Evolutionary conservation across 352 stramenopile genomes (phyloP).

Genomic region (Phytopythium cucurbitacearum): DNA sequence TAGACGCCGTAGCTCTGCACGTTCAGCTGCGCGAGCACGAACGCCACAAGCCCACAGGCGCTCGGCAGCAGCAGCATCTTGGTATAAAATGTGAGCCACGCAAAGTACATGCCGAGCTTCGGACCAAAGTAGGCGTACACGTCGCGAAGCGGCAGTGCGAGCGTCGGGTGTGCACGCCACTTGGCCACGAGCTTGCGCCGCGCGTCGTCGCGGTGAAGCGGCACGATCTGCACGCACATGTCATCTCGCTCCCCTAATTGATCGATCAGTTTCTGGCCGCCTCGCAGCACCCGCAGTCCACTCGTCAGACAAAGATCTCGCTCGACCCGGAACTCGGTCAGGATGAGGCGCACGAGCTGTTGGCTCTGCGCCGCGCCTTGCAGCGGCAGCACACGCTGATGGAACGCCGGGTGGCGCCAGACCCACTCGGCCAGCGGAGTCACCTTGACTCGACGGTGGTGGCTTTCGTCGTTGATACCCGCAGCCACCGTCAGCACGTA

Average conservation of each 20-base stretch:
- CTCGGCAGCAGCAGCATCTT: slow-evolving; percentile 57
- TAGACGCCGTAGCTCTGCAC: slow-evolving; percentile 40
- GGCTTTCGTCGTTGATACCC: slow-evolving; percentile 15
- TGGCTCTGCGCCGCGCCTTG: slow-evolving; percentile 46
- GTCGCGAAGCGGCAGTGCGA: slow-evolving; percentile 30
- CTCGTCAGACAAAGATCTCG: slow-evolving; percentile 29
- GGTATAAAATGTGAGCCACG: slow-evolving; percentile 86
- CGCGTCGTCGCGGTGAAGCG: slow-evolving; percentile 53
- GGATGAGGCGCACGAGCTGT: slow-evolving; percentile 46
- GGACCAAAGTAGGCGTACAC: slow-evolving; percentile 66
- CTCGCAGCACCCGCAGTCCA: slow-evolving; percentile 28
- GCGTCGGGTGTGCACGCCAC: slow-evolving; percentile 31
- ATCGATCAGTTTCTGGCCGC: slow-evolving; percentile 31
- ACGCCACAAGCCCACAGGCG: slow-evolving; percentile 48
- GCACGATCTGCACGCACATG: slow-evolving; percentile 34
- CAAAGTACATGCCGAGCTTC: slow-evolving; percentile 70
- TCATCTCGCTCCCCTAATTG: slow-evolving; percentile 23
- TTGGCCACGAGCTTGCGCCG: slow-evolving; percentile 33
- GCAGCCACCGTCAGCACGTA: slow-evolving; percentile 42
- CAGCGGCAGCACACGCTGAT: slow-evolving; percentile 37
- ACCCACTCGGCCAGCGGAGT: slow-evolving; percentile 35
- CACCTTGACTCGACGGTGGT: slow-evolving; percentile 6
- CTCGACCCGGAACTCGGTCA: slow-evolving; percentile 34
- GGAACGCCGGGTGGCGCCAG: slow-evolving; percentile 36
- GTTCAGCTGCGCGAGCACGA: slow-evolving; percentile 31